Evolutionary conservation across 164 flowering plant genomes (phyloP), one percentile per base, ranked within the genome.

Genomic region (Magnolia sinica): DNA sequence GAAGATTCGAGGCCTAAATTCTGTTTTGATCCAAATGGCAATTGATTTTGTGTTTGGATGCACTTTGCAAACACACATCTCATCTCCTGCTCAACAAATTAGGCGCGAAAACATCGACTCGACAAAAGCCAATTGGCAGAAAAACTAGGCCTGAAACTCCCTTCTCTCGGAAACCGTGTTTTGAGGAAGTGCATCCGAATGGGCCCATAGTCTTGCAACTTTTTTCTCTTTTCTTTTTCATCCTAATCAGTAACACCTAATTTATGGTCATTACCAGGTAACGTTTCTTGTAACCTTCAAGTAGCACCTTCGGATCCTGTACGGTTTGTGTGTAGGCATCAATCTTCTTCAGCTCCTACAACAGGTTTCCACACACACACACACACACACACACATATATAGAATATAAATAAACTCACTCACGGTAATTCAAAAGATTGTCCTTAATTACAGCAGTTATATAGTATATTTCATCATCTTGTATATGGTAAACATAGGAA

Each of bases 271-370:
- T 55, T 64, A 73, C 76, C 80, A 58, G 2, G 20, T 65, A 66
- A 2, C 71, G 79, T 19, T 66, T 72, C 72, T 77, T 77, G 65
- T 10, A 19, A 20, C 0, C n/a, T 10, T 14, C 68, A 55, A 77
- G 68, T 11, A 73, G 24, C 64, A 64, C 66, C 74, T 77, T n/a
- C 4, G 76, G 76, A 77, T 77, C 79, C 52, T 14, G 71, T 37
- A 4, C n/a, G 8, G 79, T 77, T 59, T 77, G 71, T 37, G 24
- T 72, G 70, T 77, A 77, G 27, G 64, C 76, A 27, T 77, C 79
- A 8, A 77, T n/a, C 65, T 72, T 77, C 72, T 73, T 58, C 73
- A 77, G n/a, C 63, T 77, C 79, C 79, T 77, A 8, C 64, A 72
- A 68, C 19, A 68, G 1, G 7, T 5, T 68, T 68, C 71, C 71